A percentile compares a stretch with the other conserved stretches of the same genome.
Conservation (phyloP, 768 basidiomycete genomes). For the Tylopilus felleus region DNA sequence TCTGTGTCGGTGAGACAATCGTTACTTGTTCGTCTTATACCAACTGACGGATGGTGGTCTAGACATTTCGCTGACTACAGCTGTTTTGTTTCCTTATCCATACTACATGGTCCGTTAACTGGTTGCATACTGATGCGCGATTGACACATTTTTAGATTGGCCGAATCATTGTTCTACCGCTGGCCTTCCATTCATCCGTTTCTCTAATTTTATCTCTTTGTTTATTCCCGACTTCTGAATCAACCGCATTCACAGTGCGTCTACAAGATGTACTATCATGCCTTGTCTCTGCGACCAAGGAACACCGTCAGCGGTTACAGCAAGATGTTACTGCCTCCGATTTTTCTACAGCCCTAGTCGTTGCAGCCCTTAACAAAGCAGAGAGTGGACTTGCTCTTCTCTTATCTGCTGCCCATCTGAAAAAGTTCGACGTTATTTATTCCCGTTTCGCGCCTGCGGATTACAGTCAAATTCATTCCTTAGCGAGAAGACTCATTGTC, state of each 20-base stretch:
- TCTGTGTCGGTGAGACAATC: constrained; percentile 48
- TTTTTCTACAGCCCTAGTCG: constrained; percentile 33
- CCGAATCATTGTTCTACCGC: constrained; percentile 49
- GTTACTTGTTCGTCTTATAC: not conserved
- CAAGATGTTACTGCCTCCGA: constrained; percentile 35
- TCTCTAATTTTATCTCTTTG: constrained; percentile 48
- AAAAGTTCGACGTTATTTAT: constrained; percentile 58
- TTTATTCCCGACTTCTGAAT: constrained; percentile 63
- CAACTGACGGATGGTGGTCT: not conserved
- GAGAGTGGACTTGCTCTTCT: constrained; percentile 54
- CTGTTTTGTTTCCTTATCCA: constrained; percentile 61
- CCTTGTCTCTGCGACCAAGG: constrained; percentile 40
- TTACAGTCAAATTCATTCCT: constrained; percentile 47
- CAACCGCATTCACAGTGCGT: constrained; percentile 52
- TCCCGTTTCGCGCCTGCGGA: constrained; percentile 57
- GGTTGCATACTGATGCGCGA: not conserved
- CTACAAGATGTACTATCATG: constrained; percentile 49
- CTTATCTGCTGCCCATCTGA: constrained; percentile 48
- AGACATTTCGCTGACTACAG: constrained; percentile 61
- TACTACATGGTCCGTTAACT: constrained; percentile 45
- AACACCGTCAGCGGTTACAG: constrained; percentile 47
- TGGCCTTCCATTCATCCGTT: constrained; percentile 57
- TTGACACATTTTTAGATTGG: constrained; percentile 41
- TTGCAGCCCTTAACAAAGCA: constrained; percentile 32
- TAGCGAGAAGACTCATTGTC: constrained; percentile 49